A percentile compares a stretch with the other conserved stretches of the same genome.
Evolutionary conservation across 2,329 filamentous ascomycete genomes (phyloP).

Genomic region (Dothiorella sarmentorum): DNA sequence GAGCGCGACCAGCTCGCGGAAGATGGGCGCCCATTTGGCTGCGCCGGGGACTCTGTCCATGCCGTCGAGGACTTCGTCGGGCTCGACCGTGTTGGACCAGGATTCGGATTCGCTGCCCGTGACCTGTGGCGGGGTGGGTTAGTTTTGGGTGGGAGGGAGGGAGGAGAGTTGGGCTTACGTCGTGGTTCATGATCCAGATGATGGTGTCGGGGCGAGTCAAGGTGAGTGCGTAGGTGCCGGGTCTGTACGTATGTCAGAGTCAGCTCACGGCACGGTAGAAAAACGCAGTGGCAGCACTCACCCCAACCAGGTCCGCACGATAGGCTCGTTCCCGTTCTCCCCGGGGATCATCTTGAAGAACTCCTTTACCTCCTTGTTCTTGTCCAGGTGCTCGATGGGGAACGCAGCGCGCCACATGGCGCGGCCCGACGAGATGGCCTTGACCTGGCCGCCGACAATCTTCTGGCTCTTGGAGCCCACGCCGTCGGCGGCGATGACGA

Average conservation of each 20-base stretch:
- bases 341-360: constrained; percentile 44
- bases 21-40: constrained; percentile 44
- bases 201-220: constrained; percentile 46
- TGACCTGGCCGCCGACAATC: constrained; percentile 44
- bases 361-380: constrained; percentile 46
- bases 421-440: constrained; percentile 38
- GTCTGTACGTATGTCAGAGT: no score
- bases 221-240: constrained; percentile 45
- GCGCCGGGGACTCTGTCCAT: constrained; percentile 45
- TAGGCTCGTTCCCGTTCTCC: constrained; percentile 36
- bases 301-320: constrained; percentile 47
- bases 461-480: constrained; percentile 46
- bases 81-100: constrained; percentile 48
- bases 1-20: constrained; percentile 43
- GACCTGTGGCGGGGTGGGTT: constrained; percentile 27
- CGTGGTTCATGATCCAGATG: constrained; percentile 52
- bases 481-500: constrained; percentile 40
- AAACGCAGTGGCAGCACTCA: not conserved
- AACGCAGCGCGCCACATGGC: constrained; percentile 43
- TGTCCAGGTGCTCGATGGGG: constrained; percentile 42
- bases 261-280: no score
- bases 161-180: constrained; percentile 29
- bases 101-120: constrained; percentile 45
- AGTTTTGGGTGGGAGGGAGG: not conserved
- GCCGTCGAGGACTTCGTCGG: constrained; percentile 43